Percentiles rank a stretch among this genome's conserved stretches.
These are phyloP conservation scores for Marasmius tenuissimus DNA, from an alignment of 1,284 basidiomycete genomes.

Conservation along the genomic window DNA sequence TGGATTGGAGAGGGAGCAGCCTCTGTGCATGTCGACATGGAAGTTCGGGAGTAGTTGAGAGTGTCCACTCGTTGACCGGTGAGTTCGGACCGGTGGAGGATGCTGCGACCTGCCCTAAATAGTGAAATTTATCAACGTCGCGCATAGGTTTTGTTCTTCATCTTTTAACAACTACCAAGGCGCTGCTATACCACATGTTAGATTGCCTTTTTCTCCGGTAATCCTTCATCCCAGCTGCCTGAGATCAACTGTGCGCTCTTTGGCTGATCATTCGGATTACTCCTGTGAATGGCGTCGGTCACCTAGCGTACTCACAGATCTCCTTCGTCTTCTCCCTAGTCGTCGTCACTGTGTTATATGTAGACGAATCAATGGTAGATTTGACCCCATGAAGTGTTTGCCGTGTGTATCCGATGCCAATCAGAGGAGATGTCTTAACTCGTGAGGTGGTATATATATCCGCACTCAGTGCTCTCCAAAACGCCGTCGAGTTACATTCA, in stretches of 20 bases:
- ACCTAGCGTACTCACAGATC: constrained; percentile 62
- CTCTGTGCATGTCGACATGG: neutral
- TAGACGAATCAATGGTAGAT: neutral
- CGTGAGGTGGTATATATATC: too few relatives aligned
- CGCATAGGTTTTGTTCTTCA: constrained; percentile 26
- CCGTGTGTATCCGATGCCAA: neutral
- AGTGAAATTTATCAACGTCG: constrained; percentile 14
- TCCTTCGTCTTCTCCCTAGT: neutral
- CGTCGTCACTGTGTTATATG: neutral
- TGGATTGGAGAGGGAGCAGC: constrained; percentile 60
- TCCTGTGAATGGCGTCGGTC: constrained; percentile 51
- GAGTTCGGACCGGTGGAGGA: neutral
- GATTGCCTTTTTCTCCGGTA: constrained; percentile 38
- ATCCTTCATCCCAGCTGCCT: constrained; percentile 58
- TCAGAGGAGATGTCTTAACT: too few relatives aligned
- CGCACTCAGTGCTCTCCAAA: too few relatives aligned
- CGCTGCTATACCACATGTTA: constrained; percentile 57
- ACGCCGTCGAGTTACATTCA: too few relatives aligned
- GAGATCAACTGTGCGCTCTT: constrained; percentile 58
- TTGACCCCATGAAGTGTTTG: neutral
- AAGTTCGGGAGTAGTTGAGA: neutral
- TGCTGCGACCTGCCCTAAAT: constrained; percentile 44
- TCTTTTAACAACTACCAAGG: constrained; percentile 69
- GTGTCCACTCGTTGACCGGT: neutral
- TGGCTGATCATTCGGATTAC: constrained; percentile 54